Evolutionary conservation across 495 filamentous ascomycete genomes (phyloP).

Genomic region (Penicillium simplicissimum): DNA sequence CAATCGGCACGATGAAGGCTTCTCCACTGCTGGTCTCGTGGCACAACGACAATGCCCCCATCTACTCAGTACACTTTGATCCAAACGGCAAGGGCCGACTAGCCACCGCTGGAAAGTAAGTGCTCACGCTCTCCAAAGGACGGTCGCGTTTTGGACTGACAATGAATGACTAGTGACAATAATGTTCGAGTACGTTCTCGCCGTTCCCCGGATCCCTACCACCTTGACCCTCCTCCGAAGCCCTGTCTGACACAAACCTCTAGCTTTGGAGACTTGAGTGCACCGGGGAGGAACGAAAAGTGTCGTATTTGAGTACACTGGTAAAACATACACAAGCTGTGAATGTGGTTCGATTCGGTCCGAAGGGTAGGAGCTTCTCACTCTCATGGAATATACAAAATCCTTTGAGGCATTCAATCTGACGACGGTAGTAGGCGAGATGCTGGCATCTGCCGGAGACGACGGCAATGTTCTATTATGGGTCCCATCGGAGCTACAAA

Average conservation of each 20-base stretch:
- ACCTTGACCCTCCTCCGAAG: conserved; percentile 11
- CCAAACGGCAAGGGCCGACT: conserved; percentile 89
- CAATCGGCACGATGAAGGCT: conserved; percentile 73
- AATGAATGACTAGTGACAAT: conserved; percentile 64
- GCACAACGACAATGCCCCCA: conserved; percentile 92
- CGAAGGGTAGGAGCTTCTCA: conserved; percentile 62
- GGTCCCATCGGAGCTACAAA: conserved; percentile 80
- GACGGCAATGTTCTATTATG: conserved; percentile 96
- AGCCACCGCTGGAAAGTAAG: conserved; percentile 80
- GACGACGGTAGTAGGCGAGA: conserved; percentile 63
- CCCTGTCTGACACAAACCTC: conserved; percentile 34
- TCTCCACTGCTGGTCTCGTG: conserved; percentile 89
- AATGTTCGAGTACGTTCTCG: conserved; percentile 79
- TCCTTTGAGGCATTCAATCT: not conserved
- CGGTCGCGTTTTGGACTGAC: conserved; percentile 11
- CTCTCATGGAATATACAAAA: not conserved
- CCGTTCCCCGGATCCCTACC: conserved; percentile 15
- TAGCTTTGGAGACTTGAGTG: conserved; percentile 89
- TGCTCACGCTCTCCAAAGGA: conserved; percentile 5
- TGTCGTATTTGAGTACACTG: conserved; percentile 87
- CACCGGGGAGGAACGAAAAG: conserved; percentile 82
- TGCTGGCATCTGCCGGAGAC: conserved; percentile 91
- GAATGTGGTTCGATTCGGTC: conserved; percentile 95
- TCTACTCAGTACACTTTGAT: conserved; percentile 96
- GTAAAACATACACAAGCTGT: conserved; percentile 95